These are phyloP conservation scores for Xylaria intraflava DNA, from an alignment of 495 filamentous ascomycete genomes.

Conservation along the genomic window DNA sequence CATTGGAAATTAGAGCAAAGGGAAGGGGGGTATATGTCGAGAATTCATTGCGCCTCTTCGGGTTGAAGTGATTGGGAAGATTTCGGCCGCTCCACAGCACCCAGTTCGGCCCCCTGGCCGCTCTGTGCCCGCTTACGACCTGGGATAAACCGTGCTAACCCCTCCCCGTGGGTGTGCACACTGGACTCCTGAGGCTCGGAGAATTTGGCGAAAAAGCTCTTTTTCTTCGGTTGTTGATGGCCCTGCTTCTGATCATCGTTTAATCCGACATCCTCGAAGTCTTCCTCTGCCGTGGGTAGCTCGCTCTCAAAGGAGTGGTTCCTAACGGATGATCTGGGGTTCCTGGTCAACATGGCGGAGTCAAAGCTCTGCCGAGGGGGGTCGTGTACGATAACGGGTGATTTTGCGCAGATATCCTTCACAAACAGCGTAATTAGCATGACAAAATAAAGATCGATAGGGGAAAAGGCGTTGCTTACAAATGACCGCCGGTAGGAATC, in stretches of 20 bases:
- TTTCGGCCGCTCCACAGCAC: constrained; percentile 42
- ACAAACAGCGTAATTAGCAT: constrained; percentile 12
- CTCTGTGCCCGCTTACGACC: constrained; percentile 70
- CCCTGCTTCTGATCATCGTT: constrained; percentile 62
- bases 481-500: constrained; percentile 97
- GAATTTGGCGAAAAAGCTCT: constrained; percentile 79
- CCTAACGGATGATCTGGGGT: constrained; percentile 47
- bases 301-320: constrained; percentile 47
- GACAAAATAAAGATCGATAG: neutral
- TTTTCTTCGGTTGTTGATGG: constrained; percentile 56
- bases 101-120: constrained; percentile 63
- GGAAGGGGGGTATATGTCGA: neutral
- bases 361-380: constrained; percentile 73
- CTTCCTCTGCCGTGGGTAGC: constrained; percentile 61
- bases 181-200: constrained; percentile 49
- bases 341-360: constrained; percentile 52
- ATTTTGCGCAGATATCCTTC: constrained; percentile 89
- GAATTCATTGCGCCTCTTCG: constrained; percentile 30
- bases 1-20: constrained; percentile 17
- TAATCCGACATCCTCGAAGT: constrained; percentile 87
- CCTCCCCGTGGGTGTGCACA: constrained; percentile 26
- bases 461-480: constrained; percentile 48
- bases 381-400: constrained; percentile 60
- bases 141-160: constrained; percentile 58
- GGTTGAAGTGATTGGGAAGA: constrained; percentile 25